Base-by-base conservation (phyloP, 257 asterid species). In the Fraxinus anomala region DNA sequence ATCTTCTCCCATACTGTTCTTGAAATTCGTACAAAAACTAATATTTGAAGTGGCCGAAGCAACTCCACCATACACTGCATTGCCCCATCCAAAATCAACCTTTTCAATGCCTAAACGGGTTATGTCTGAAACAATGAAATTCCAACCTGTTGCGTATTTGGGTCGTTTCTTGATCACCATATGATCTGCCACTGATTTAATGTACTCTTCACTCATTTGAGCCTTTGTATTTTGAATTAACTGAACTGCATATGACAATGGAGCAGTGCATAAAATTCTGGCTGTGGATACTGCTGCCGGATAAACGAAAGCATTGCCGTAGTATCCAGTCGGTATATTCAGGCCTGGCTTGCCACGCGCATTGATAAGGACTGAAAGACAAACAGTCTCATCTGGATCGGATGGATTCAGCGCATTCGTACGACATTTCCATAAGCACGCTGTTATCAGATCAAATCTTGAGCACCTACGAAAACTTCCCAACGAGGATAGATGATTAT, bases 131-230 rank as follows among this genome's bases (percentile, higher is more conserved):
- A 74, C 79, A 11, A 73, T 1, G 10, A 54, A 80, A 16, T 67
- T 80, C 72, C 34, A 61, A 6, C 24, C 59, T 16, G 10, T 1
- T 14, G n/a, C 33, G 31, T 21, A 73, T 4, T 59, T 54, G 0
- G 92, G 90, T 2, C 86, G 73, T 2, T 81, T 87, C 49, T 72
- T 81, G 7, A 39, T 66, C 37, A 82, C 89, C 86, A 83, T 79
- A 3, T 80, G 44, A 31, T 80, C 88, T 2, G 91, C 86, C 68
- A 81, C 80, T 0, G 89, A 87, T 42, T 34, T 83, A 81, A 87
- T 66, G 9, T 54, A 54, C 65, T 87, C 87, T 47, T 85, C 86
- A 0, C 74, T 81, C 17, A 85, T 81, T 16, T 71, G 71, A 5
- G 73, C 3, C 40, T 83, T 85, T 2, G 89, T 40, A 30, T 75